Evolutionary conservation across 2,329 filamentous ascomycete species (phyloP).

Genomic region (Onygenales sp.): DNA sequence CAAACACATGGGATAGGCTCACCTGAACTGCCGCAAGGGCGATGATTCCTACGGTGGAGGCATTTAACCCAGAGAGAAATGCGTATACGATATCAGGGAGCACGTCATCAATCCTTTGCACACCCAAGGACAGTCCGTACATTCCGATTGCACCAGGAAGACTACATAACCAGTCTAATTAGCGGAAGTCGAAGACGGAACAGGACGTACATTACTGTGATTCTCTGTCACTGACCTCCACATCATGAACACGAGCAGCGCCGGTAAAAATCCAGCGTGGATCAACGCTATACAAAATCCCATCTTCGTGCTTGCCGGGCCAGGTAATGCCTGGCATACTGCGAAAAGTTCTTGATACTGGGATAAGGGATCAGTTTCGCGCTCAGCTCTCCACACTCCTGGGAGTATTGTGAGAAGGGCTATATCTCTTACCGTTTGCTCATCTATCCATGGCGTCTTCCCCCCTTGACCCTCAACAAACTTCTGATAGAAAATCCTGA

Average conservation of each 20-base stretch:
- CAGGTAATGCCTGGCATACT: constrained; percentile 57
- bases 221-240: constrained; percentile 45
- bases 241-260: constrained; percentile 50
- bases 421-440: constrained; percentile 47
- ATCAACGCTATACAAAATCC: constrained; percentile 58
- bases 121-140: constrained; percentile 57
- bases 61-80: constrained; percentile 61
- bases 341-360: constrained; percentile 66
- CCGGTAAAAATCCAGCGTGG: constrained; percentile 49
- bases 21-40: constrained; percentile 55
- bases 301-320: constrained; percentile 63
- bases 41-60: constrained; percentile 62
- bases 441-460: constrained; percentile 55
- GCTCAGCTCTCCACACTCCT: neutral
- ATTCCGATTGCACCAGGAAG: constrained; percentile 62
- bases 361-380: constrained; percentile 1
- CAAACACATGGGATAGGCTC: neutral
- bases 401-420: neutral
- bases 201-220: neutral
- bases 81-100: constrained; percentile 58
- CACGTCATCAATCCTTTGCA: constrained; percentile 48
- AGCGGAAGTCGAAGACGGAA: neutral
- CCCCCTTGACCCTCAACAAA: constrained; percentile 44
- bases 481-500: constrained; percentile 54
- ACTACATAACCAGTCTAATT: constrained; percentile 23